Percentiles rank a stretch among this genome's conserved stretches.
Conservation (phyloP, 352 stramenopile species). For the Phytopythium montanum region DNA sequence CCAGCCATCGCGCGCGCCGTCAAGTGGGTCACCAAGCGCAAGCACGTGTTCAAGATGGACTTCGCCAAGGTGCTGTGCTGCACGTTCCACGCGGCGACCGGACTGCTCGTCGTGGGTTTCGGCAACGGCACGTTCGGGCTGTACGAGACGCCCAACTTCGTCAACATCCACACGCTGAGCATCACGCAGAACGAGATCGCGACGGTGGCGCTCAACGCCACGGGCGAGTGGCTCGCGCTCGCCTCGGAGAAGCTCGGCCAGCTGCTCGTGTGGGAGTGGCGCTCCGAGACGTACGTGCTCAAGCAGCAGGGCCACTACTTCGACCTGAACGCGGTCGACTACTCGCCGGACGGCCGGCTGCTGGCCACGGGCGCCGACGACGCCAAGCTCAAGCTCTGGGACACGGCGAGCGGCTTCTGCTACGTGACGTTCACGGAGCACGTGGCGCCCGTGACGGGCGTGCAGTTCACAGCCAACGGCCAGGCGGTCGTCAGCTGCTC, state of each 20-base stretch:
- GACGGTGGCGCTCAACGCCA: slow-evolving; percentile 94
- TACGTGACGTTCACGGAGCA: slow-evolving; percentile 99
- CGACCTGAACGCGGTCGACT: slow-evolving; percentile 96
- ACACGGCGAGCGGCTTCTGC: slow-evolving; percentile 97
- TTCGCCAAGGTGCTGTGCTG: slow-evolving; percentile 86
- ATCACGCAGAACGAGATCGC: slow-evolving; percentile 89
- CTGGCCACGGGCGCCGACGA: slow-evolving; percentile 98
- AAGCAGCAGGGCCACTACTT: slow-evolving; percentile 99
- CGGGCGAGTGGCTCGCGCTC: slow-evolving; percentile 98
- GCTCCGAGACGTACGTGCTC: slow-evolving; percentile 98
- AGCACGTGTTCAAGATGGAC: slow-evolving; percentile 90
- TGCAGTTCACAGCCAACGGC: slow-evolving; percentile 92
- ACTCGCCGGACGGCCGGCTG: slow-evolving; percentile 95
- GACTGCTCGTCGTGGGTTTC: slow-evolving; percentile 95
- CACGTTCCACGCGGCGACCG: slow-evolving; percentile 84
- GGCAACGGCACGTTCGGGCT: slow-evolving; percentile 97
- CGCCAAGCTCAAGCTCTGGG: slow-evolving; percentile 99
- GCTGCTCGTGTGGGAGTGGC: slow-evolving; percentile 99
- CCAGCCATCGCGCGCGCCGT: slow-evolving; percentile 65
- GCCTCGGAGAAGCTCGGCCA: slow-evolving; percentile 97
- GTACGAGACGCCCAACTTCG: slow-evolving; percentile 95
- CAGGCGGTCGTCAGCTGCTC: slow-evolving; percentile 95
- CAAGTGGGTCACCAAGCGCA: slow-evolving; percentile 86
- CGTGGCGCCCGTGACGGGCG: slow-evolving; percentile 93
- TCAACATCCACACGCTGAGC: slow-evolving; percentile 97